Evolutionary conservation across 1,139 yeast genomes (phyloP), one percentile per base, ranked within the genome.

Genomic region (Suhomyces panamericanus): DNA sequence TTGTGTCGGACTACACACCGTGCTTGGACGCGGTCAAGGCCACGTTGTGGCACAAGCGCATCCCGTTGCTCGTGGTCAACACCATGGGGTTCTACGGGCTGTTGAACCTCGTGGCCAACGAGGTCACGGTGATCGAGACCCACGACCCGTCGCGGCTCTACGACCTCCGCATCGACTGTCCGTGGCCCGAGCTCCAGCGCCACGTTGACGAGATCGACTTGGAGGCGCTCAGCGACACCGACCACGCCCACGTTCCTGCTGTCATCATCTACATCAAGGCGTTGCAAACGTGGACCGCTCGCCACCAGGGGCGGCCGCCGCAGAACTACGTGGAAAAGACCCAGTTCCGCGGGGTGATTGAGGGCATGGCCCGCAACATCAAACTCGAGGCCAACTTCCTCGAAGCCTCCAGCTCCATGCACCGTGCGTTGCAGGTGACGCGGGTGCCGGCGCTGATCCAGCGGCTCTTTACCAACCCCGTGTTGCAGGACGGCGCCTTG

Each of bases 201-300:
- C 83, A 73, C 55, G 74, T 80, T 9, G 77, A 80, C 46, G 62
- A 77, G 1, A 67, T 83, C 42, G 77, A 82, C 38, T 57, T 86
- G 17, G 70, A 69, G 2, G 36, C 51, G 0, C 52, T 85, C 48
- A 74, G 72, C 41, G 78, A 75, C 34, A 70, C 72, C 4, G 82
- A 79, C 15, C 80, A 81, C 48, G 80, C 88, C 0, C 85, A 85
- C 55, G 76, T 89, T 2, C 98, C 98, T 1, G 89, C 78, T 56
- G 74, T 85, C 17, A 76, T 87, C 1, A 67, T 91, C 1, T 73
- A 87, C 33, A 72, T 84, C 39, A 81, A 83, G 54, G 81, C 82
- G 3, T 58, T 80, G 17, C 68, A 73, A 32, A 49, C 56, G 9
- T 83, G 84, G 82, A 62, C 64, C 50, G 36, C 41, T 10, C 48